These are phyloP conservation scores for Plasmodium gaboni DNA, from an alignment of 169 alveolate genomes.

Conservation along the genomic window DNA sequence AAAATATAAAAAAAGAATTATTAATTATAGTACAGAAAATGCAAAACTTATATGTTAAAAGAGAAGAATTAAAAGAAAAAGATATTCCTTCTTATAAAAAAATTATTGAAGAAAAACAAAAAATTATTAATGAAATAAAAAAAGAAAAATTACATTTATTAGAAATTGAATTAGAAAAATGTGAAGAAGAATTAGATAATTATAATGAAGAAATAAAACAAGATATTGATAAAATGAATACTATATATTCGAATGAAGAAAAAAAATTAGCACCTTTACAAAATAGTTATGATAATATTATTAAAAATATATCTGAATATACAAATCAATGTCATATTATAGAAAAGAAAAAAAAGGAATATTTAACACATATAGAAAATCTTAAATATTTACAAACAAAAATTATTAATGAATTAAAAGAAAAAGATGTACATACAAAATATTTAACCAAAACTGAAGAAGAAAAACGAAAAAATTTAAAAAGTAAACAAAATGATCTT, in stretches of 20 bases:
- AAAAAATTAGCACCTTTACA: conserved; percentile 84
- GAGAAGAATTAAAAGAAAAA: conserved; percentile 79
- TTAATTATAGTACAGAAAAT: conserved; percentile 82
- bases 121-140: conserved; percentile 70
- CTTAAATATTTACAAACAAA: conserved; percentile 47
- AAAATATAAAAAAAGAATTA: conserved; percentile 85
- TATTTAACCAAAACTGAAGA: conserved; percentile 28
- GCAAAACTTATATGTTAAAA: conserved; percentile 76
- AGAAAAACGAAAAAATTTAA: conserved; percentile 18
- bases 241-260: conserved; percentile 78
- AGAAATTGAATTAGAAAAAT: conserved; percentile 79
- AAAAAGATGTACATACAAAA: conserved; percentile 48
- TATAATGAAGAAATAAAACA: conserved; percentile 76
- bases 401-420: conserved; percentile 54
- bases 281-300: conserved; percentile 74
- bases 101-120: conserved; percentile 78
- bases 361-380: conserved; percentile 24
- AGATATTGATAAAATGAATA: conserved; percentile 76
- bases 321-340: conserved; percentile 76
- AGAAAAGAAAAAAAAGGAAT: conserved; percentile 69
- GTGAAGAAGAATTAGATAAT: conserved; percentile 81
- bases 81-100: conserved; percentile 70
- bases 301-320: conserved; percentile 76
- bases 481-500: conserved; percentile 25
- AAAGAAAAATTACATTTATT: conserved; percentile 78